Percentiles rank a stretch among this genome's conserved stretches.
Conservation (phyloP, 1,284 basidiomycete genomes). For the Erythrobasidium hasegawianum region DNA sequence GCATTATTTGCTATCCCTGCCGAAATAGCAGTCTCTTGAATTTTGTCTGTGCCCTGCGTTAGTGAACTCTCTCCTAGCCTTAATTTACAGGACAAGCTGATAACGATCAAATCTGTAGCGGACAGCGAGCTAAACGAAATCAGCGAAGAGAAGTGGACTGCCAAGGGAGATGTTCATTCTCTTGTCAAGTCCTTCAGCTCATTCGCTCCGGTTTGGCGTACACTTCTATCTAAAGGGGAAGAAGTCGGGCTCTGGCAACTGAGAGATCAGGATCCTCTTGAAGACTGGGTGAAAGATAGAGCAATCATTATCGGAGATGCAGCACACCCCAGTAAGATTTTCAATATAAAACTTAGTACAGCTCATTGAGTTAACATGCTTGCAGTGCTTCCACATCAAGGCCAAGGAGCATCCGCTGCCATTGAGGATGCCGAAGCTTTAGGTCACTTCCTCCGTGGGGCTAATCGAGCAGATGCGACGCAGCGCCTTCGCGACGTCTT, state of each 20-base stretch:
- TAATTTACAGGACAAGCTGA: constrained; percentile 13
- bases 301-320: no score
- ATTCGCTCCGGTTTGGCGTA: constrained; percentile 38
- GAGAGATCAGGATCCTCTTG: no score
- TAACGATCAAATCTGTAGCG: constrained; percentile 33
- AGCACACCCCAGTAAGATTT: no score
- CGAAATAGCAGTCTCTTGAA: constrained; percentile 42
- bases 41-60: constrained; percentile 44
- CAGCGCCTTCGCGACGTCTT: no score
- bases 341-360: no score
- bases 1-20: constrained; percentile 40
- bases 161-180: constrained; percentile 38
- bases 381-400: no score
- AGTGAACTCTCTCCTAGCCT: constrained; percentile 24
- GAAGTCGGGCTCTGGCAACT: constrained; percentile 46
- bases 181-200: constrained; percentile 42
- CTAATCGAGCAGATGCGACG: no score
- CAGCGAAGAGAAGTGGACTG: constrained; percentile 45
- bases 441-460: no score
- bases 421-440: no score
- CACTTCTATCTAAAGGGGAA: constrained; percentile 53
- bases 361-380: no score
- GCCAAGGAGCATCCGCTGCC: no score
- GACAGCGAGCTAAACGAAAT: constrained; percentile 44
- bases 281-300: no score